A percentile compares a stretch with the other conserved stretches of the same genome.
These are phyloP conservation scores for Solanum aculeatissimum DNA, from an alignment of 305 asterid species.

Conservation along the genomic window DNA sequence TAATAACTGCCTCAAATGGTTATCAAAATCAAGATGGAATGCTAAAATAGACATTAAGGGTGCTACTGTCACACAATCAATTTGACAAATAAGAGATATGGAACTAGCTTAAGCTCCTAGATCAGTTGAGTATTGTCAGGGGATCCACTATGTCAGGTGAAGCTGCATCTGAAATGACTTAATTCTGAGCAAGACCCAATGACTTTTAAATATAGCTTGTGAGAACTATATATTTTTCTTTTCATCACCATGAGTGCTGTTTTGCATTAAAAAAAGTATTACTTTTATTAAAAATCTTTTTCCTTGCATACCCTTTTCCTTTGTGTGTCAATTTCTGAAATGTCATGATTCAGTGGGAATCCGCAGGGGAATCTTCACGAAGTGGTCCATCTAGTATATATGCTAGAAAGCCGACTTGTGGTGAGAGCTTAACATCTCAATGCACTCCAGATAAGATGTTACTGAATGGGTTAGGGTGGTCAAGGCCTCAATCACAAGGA, in stretches of 20 bases:
- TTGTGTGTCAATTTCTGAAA: conserved; percentile 14
- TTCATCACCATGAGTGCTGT: background rate
- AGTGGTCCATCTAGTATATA: conserved; percentile 37
- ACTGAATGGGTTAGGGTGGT: conserved; percentile 85
- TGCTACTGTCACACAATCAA: background rate
- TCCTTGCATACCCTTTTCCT: background rate
- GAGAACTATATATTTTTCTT: background rate
- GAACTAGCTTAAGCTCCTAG: background rate
- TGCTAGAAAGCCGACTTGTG: conserved; percentile 34
- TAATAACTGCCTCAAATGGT: background rate
- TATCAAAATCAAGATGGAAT: background rate
- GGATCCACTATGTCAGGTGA: background rate
- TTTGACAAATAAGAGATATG: background rate
- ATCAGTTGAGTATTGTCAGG: background rate
- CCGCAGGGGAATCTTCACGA: conserved; percentile 57
- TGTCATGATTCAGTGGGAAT: conserved; percentile 70
- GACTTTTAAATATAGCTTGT: background rate
- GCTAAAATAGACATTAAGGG: background rate
- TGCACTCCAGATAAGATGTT: conserved; percentile 50
- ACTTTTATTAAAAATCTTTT: background rate
- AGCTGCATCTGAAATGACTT: background rate
- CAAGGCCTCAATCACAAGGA: conserved; percentile 74
- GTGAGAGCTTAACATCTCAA: conserved; percentile 44
- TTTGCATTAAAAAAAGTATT: background rate
- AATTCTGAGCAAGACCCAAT: background rate